Conservation (phyloP, 208 protist genomes). For the Lotmaria passim region DNA sequence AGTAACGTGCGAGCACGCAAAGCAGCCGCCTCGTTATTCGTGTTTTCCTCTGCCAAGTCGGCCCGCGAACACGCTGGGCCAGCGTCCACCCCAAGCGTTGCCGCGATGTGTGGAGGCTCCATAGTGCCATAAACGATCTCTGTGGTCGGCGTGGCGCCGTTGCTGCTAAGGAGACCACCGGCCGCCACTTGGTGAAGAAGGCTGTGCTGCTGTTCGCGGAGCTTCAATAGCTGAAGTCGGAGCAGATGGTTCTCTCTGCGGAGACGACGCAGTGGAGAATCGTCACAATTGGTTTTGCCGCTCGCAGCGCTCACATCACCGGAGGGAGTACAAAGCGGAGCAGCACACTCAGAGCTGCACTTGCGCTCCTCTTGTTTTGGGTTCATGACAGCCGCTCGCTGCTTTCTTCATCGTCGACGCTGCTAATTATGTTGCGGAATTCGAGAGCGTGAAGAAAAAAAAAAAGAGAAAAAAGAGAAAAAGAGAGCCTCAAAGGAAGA, state of each 20-base stretch:
- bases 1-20: slow-evolving; percentile 51
- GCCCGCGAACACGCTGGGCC: not conserved
- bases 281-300: too few relatives aligned
- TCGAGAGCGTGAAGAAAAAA: too few relatives aligned
- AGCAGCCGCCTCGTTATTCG: slow-evolving; percentile 21
- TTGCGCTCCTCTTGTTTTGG: too few relatives aligned
- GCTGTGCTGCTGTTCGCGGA: slow-evolving; percentile 42
- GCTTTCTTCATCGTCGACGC: too few relatives aligned
- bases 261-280: slow-evolving; percentile 33
- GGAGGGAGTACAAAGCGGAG: too few relatives aligned
- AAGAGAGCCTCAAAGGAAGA: too few relatives aligned
- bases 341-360: too few relatives aligned
- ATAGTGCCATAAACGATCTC: not conserved
- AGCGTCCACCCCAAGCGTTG: not conserved
- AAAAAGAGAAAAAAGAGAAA: too few relatives aligned
- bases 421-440: too few relatives aligned
- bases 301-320: too few relatives aligned
- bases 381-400: too few relatives aligned
- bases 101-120: not conserved
- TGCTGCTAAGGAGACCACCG: not conserved
- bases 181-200: slow-evolving; percentile 1
- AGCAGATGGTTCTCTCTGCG: slow-evolving; percentile 60
- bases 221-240: slow-evolving; percentile 43
- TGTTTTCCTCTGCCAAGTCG: not conserved
- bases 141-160: not conserved